A percentile compares a stretch with the other conserved stretches of the same genome.
Evolutionary conservation across 75 land plant genomes (phyloP).

Genomic region (Cupressus sempervirens): DNA sequence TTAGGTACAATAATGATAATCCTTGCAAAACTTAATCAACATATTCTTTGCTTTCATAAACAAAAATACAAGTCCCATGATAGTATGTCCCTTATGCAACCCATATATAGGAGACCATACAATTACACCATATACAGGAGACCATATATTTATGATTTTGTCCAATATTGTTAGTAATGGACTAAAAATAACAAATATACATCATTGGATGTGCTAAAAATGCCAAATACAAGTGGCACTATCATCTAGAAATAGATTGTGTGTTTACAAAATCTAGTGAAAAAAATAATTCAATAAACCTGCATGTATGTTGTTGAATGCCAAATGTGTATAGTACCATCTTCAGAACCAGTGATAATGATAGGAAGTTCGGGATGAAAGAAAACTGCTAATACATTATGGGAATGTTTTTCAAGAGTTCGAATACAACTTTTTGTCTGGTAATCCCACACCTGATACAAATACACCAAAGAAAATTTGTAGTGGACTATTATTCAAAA

Average conservation of each 20-base stretch:
- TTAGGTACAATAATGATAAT: slow-evolving; percentile 1
- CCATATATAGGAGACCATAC: background rate
- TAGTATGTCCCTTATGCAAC: background rate
- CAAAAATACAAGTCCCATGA: background rate
- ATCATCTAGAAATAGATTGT: background rate
- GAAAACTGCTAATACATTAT: slow-evolving; percentile 85
- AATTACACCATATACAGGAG: too few species aligned
- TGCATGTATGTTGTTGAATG: slow-evolving; percentile 83
- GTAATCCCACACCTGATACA: slow-evolving; percentile 77
- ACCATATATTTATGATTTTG: too few species aligned
- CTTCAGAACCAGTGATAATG: slow-evolving; percentile 84
- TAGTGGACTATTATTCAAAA: background rate
- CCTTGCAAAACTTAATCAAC: background rate
- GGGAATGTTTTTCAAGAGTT: slow-evolving; percentile 79
- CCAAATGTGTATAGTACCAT: slow-evolving; percentile 89
- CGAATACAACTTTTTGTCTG: slow-evolving; percentile 86
- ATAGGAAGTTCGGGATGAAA: slow-evolving; percentile 93
- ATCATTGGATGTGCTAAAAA: background rate
- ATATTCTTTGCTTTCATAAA: background rate
- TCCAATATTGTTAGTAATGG: background rate
- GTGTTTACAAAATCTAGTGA: background rate
- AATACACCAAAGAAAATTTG: slow-evolving; percentile 6
- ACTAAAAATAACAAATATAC: background rate
- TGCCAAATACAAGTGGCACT: background rate
- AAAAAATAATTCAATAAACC: slow-evolving; percentile 4